Evolutionary conservation across 73 alveolate species (phyloP).

Genomic region (Paraurostyla sp.): DNA sequence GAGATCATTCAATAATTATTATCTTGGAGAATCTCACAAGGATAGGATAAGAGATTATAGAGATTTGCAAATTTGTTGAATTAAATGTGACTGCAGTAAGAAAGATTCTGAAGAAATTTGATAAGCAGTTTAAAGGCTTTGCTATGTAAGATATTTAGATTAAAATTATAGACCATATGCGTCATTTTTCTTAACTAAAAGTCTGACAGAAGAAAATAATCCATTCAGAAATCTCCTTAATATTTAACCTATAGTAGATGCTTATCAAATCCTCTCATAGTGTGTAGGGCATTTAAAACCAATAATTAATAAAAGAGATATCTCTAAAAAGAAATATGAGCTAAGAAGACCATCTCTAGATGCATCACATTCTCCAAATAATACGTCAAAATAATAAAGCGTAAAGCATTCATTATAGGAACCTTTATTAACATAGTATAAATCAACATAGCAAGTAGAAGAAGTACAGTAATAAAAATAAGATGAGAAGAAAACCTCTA

Average conservation of each 20-base stretch:
- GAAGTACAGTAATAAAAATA: too few species aligned
- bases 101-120: slow-evolving; percentile 60
- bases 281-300: neutral
- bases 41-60: slow-evolving; percentile 31
- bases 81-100: slow-evolving; percentile 51
- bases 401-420: too few species aligned
- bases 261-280: neutral
- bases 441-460: too few species aligned
- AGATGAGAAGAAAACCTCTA: too few species aligned
- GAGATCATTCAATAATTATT: slow-evolving; percentile 37
- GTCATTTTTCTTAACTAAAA: neutral
- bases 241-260: neutral
- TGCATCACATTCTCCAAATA: neutral
- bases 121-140: slow-evolving; percentile 37
- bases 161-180: slow-evolving; percentile 39
- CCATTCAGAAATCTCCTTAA: neutral
- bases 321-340: neutral
- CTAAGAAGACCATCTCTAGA: neutral
- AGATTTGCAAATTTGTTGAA: slow-evolving; percentile 45
- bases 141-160: neutral
- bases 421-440: too few species aligned
- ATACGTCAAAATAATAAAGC: neutral
- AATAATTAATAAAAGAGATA: neutral
- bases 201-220: slow-evolving; percentile 14
- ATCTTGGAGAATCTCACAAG: slow-evolving; percentile 46